phyloP scores from a whole-genome alignment of 371 early-diverging fungal species.

The Rhizopus sp. region DNA sequence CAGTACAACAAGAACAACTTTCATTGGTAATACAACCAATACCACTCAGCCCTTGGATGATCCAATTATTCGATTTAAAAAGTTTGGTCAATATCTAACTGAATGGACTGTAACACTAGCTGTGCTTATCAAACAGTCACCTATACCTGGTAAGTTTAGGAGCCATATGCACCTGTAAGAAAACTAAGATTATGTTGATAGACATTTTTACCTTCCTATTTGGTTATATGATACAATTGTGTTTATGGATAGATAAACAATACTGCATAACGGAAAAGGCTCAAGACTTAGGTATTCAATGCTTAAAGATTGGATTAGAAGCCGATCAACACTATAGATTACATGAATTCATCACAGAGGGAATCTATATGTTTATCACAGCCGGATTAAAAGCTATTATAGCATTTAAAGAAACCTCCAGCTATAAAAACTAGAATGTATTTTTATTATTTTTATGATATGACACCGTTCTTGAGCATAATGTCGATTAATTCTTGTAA shows the following conservation, averaged over 20 bases:
- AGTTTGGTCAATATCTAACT: slow-evolving; percentile 42
- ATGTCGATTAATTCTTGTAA: slow-evolving; percentile 78
- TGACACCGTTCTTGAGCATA: slow-evolving; percentile 59
- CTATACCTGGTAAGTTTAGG: slow-evolving; percentile 53
- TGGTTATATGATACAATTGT: slow-evolving; percentile 45
- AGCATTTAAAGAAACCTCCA: slow-evolving; percentile 64
- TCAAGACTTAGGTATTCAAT: slow-evolving; percentile 49
- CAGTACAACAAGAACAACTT: not conserved
- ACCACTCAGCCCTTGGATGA: slow-evolving; percentile 7
- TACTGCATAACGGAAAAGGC: slow-evolving; percentile 55
- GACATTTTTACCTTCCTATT: slow-evolving; percentile 25
- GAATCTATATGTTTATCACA: slow-evolving; percentile 53
- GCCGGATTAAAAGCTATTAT: slow-evolving; percentile 62
- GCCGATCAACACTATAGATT: slow-evolving; percentile 64
- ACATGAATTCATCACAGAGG: slow-evolving; percentile 60
- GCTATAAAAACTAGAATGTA: too few species aligned
- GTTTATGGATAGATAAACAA: slow-evolving; percentile 53
- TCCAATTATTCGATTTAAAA: slow-evolving; percentile 30
- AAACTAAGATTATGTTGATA: not conserved
- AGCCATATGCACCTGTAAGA: not conserved
- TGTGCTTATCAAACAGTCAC: slow-evolving; percentile 64
- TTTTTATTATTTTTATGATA: slow-evolving; percentile 16
- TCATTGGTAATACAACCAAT: too few species aligned
- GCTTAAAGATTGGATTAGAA: slow-evolving; percentile 53
- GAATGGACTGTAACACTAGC: slow-evolving; percentile 54